Evolutionary conservation across 768 basidiomycete species (phyloP), one percentile per base, ranked within the genome.

Genomic region (Auricularia cornea): DNA sequence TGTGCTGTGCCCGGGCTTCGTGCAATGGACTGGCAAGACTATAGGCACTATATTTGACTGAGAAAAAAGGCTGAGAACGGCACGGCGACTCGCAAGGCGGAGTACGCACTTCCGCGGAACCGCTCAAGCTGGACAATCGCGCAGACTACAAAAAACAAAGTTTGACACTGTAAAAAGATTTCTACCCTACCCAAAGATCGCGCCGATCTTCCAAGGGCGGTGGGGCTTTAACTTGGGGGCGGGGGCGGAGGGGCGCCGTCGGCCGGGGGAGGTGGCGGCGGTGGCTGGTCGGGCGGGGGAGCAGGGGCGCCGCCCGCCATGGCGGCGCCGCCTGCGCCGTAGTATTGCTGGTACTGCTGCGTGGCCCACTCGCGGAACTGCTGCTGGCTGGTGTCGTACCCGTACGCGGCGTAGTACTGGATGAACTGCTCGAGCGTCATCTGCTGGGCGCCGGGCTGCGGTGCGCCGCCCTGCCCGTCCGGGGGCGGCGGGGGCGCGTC

Each of bases 401-500:
- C 54, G 54, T 57, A 57, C 54, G 57, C 59, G 26, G 62, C 59
- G 38, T 63, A 63, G 32, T 63, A 59, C 57, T 63, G 56, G 30
- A 63, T 63, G 44, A 59, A 63, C 20, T 59, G 57, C 16, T 56
- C 57, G 23, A 38, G 35, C 3, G 56, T 32, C 32, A 31, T 32
- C 4, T 61, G 35, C 16, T 60, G 32, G 6, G 66, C 52, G 52
- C 62, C 59, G 12, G 66, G 61, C n/a, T 65, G 56, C 57, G 10
- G 12, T 63, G 71, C 40, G 72, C 70, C 5, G 69, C 70, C 16
- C 67, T 65, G n/a, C 67, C n/a, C 72, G 30, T 67, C 69, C 11
- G 68, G 66, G 16, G 69, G 72, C 10, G 72, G 70, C 6, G 79
- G 79, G 3, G 79, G 79, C 3, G 77, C 80, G 63, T 79, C 83